Base-by-base conservation (phyloP, 139 green algal species). In the Bryopsis sp. region DNA sequence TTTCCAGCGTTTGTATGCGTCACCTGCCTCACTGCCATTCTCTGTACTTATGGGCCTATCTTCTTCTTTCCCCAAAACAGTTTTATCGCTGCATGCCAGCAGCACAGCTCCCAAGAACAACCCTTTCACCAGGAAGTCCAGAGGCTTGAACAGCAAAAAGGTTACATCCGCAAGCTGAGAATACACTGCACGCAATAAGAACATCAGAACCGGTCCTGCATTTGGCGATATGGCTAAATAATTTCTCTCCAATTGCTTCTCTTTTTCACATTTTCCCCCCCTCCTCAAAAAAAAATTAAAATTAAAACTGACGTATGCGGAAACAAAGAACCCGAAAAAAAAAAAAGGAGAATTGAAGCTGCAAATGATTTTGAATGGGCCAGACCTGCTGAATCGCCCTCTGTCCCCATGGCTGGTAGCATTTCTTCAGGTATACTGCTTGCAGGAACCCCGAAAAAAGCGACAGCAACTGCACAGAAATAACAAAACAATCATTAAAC, bases 61-160 rank as follows among this genome's bases (percentile, higher is more conserved):
- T 26, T 50, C 11, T 61, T 36, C 48, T 31, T 5, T 61, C 48
- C 11, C 22, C 48, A 61, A 26, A 28, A 22, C n/a, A 67, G 6
- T 47, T 48, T n/a, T 29, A 4, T 69, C 62, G 3, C 26, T 11
- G 28, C 62, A 69, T 4, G 29, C 22, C 19, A 69, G 11, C 62
- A 69, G 37, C 35, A 4, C 39, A 11, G 62, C 62, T 38, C 35
- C 62, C 15, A 69, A 37, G 37, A 69, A 69, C 8, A 69, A 19
- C 26, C 62, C 62, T 35, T 57, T 54, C 6, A 69, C 7, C 8
- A 69, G 5, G 37, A 69, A 69, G 43, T 69, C 62, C 7, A 69
- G 43, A n/a, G 62, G 62, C 62, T 69, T 69, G 37, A 69, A 69
- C 35, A 69, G 36, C 35, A 69, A n/a, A 35, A 69, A 69, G 7